Evolutionary conservation across 768 basidiomycete species (phyloP).

Genomic region (Naganishia vaughanmartiniae): DNA sequence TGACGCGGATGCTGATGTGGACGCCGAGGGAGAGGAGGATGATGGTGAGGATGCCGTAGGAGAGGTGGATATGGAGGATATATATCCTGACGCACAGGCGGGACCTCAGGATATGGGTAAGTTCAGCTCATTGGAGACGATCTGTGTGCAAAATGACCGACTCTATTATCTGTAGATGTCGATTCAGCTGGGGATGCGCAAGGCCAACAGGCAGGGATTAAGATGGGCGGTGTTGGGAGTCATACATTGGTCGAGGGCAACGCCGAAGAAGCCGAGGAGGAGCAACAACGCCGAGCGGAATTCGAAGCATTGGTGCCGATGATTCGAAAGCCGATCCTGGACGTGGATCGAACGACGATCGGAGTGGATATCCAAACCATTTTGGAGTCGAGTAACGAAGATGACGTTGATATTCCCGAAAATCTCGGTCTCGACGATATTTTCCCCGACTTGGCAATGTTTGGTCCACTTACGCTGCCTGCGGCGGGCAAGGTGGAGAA

Average conservation of each 20-base stretch:
- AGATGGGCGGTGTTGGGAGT: neutral
- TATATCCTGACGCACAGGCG: constrained; percentile 33
- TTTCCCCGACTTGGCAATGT: constrained; percentile 72
- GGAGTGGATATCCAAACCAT: constrained; percentile 32
- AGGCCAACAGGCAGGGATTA: neutral
- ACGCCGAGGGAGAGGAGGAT: constrained; percentile 54
- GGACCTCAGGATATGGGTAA: constrained; percentile 23
- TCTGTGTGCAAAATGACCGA: neutral
- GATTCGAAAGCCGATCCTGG: constrained; percentile 29
- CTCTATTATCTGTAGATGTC: neutral
- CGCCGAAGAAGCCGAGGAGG: neutral
- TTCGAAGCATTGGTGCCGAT: constrained; percentile 26
- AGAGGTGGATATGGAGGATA: constrained; percentile 61
- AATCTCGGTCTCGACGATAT: constrained; percentile 51
- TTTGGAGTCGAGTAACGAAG: constrained; percentile 26
- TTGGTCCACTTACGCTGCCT: constrained; percentile 55
- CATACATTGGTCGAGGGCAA: neutral
- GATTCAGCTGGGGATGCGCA: neutral
- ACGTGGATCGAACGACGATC: constrained; percentile 35
- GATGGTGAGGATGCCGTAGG: constrained; percentile 34
- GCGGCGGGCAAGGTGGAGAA: constrained; percentile 61
- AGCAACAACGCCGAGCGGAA: constrained; percentile 12
- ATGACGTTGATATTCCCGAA: constrained; percentile 16
- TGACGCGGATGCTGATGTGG: constrained; percentile 43
- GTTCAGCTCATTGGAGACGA: neutral